These are phyloP conservation scores for Sporopachydermia cereana DNA, from an alignment of 1,139 yeast species.

Conservation along the genomic window DNA sequence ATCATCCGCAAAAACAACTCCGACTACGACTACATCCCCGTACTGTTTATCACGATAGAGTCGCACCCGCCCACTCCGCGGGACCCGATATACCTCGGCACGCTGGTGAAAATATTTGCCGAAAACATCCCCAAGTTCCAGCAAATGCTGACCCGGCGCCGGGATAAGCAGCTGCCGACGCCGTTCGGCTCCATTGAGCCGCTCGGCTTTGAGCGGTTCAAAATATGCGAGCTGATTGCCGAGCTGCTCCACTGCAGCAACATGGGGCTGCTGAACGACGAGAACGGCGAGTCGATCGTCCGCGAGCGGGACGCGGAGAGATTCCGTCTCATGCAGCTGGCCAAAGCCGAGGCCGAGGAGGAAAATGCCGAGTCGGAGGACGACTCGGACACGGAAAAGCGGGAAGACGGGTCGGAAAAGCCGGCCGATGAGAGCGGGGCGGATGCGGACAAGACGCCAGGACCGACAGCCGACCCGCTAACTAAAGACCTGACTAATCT, in stretches of 20 bases:
- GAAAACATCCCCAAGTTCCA: slow-evolving; percentile 63
- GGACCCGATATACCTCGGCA: slow-evolving; percentile 90
- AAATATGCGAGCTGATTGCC: slow-evolving; percentile 89
- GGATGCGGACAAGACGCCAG: slow-evolving; percentile 9
- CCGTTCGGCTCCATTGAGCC: slow-evolving; percentile 76
- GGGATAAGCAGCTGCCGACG: slow-evolving; percentile 38
- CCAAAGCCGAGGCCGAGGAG: slow-evolving; percentile 19
- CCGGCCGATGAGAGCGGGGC: slow-evolving; percentile 12
- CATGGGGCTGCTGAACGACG: slow-evolving; percentile 87
- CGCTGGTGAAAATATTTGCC: slow-evolving; percentile 71
- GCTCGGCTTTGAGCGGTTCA: slow-evolving; percentile 88
- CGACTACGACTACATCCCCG: slow-evolving; percentile 87
- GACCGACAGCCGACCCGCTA: neutral
- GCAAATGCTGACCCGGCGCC: slow-evolving; percentile 32
- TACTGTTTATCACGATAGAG: slow-evolving; percentile 74
- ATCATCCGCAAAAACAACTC: slow-evolving; percentile 91
- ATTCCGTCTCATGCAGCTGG: slow-evolving; percentile 29
- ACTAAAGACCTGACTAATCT: neutral
- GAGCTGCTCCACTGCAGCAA: slow-evolving; percentile 93
- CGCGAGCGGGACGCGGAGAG: slow-evolving; percentile 65
- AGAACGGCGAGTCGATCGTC: slow-evolving; percentile 70
- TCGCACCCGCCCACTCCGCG: slow-evolving; percentile 92
- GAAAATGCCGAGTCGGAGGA: slow-evolving; percentile 16
- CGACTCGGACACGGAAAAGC: slow-evolving; percentile 9
- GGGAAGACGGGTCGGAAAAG: slow-evolving; percentile 6